Evolutionary conservation across 768 basidiomycete genomes (phyloP), one percentile per base, ranked within the genome.

Genomic region (Heimioporus sp.): DNA sequence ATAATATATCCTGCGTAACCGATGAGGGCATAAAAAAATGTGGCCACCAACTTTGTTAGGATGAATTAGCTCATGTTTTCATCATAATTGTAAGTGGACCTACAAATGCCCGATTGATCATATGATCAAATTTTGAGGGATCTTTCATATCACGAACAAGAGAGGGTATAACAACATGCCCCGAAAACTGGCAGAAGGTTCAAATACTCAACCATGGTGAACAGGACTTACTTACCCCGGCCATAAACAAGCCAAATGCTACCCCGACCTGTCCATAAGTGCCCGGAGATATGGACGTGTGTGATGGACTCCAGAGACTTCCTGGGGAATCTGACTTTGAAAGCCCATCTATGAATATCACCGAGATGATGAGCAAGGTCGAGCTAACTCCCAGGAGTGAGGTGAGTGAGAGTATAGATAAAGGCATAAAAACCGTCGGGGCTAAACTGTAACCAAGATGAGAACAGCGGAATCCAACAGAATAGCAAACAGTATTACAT

Each of bases 131-230:
- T 56, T 85, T 77, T 24, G 77, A 75, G 8, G 94, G 94, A 57
- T 93, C 82, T 19, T 69, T 65, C 95, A 98, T 97, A 68, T 98
- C 95, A 61, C 85, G 79, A 5, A 89, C 92, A 15, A 98, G 69
- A 19, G 88, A 90, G 17, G 95, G 95, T 44, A 98, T 87, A 28
- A 95, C 87, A 13, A 92, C 87, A 65, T 98, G 96, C 2, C 94
- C 94, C 3, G 92, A 84, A 61, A 96, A 95, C 83, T 92, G 10
- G 24, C 21, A 40, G 41, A 17, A 32, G 43, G 21, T 31, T 45
- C 9, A 52, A 31, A 1, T 16, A 32, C 16, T 5, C 17, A 20
- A 10, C 19, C 12, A 46, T 32, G n/a, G 16, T 10, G 10, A 45
- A 44, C 6, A 19, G 56, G 20, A 44, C 17, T 24, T 43, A 64